phyloP scores from a whole-genome alignment of 179 eudicot genomes.

The Gypsophila paniculata region DNA sequence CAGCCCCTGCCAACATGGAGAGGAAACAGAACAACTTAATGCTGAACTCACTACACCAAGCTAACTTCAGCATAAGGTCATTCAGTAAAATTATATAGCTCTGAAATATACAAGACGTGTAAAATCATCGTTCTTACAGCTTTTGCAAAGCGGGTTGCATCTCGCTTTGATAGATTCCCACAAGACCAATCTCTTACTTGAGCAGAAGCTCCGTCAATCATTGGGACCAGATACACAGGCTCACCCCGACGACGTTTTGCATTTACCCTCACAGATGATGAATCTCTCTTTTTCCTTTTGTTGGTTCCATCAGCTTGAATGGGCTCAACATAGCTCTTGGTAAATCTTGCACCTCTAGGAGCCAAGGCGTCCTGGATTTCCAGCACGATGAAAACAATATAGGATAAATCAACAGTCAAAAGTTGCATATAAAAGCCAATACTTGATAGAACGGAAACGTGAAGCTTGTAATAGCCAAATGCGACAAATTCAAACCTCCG shows the following conservation, averaged over 20 bases:
- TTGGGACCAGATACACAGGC: constrained; percentile 51
- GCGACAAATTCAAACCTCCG: constrained; percentile 52
- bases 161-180: constrained; percentile 93
- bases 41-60: not conserved
- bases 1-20: not conserved
- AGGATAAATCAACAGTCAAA: too few relatives aligned
- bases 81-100: constrained; percentile 1
- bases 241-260: constrained; percentile 80
- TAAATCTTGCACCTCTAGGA: constrained; percentile 91
- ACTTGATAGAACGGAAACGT: not conserved
- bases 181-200: constrained; percentile 96
- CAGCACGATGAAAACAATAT: not conserved
- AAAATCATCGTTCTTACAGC: constrained; percentile 47
- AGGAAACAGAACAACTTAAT: not conserved
- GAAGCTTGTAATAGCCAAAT: constrained; percentile 1
- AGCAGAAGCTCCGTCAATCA: constrained; percentile 88
- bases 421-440: not conserved
- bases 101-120: not conserved
- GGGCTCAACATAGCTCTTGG: constrained; percentile 80
- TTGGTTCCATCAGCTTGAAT: constrained; percentile 50
- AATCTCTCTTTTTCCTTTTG: constrained; percentile 83
- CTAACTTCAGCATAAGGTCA: not conserved
- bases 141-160: constrained; percentile 85
- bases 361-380: constrained; percentile 74
- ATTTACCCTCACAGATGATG: constrained; percentile 46